Percentiles rank a stretch among this genome's conserved stretches.
Conservation (phyloP, 371 early-diverging fungal species). For the Mucor mucedo region DNA sequence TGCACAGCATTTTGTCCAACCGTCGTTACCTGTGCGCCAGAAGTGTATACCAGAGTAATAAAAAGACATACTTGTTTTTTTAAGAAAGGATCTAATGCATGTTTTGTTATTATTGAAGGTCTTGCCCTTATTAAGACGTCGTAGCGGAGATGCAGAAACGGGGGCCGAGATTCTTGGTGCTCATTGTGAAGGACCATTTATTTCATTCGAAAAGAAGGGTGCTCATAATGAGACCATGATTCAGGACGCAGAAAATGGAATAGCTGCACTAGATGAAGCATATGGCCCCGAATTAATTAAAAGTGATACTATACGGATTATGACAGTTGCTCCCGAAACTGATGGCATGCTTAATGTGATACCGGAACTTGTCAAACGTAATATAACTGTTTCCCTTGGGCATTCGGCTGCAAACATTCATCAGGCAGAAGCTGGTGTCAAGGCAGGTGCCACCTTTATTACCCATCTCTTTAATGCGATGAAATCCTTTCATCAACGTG, state of each 20-base stretch:
- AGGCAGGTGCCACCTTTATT: slow-evolving; percentile 65
- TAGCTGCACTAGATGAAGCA: slow-evolving; percentile 61
- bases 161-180: slow-evolving; percentile 81
- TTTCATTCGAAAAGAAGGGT: slow-evolving; percentile 71
- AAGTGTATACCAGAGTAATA: slow-evolving; percentile 71
- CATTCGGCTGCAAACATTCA: slow-evolving; percentile 74
- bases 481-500: slow-evolving; percentile 82
- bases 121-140: slow-evolving; percentile 65
- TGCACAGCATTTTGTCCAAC: slow-evolving; percentile 84
- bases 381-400: slow-evolving; percentile 69
- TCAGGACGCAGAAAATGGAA: slow-evolving; percentile 60
- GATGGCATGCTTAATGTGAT: slow-evolving; percentile 74
- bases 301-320: slow-evolving; percentile 57
- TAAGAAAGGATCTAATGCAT: neutral
- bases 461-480: slow-evolving; percentile 85
- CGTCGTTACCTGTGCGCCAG: slow-evolving; percentile 73
- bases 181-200: slow-evolving; percentile 84
- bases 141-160: slow-evolving; percentile 61
- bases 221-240: slow-evolving; percentile 71
- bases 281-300: slow-evolving; percentile 59
- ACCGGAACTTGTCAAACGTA: slow-evolving; percentile 61
- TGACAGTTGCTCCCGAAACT: slow-evolving; percentile 82
- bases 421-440: slow-evolving; percentile 68
- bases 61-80: neutral
- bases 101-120: slow-evolving; percentile 38